Base-by-base conservation (phyloP, 2,329 filamentous ascomycete species). In the Colletotrichum spaethianum region DNA sequence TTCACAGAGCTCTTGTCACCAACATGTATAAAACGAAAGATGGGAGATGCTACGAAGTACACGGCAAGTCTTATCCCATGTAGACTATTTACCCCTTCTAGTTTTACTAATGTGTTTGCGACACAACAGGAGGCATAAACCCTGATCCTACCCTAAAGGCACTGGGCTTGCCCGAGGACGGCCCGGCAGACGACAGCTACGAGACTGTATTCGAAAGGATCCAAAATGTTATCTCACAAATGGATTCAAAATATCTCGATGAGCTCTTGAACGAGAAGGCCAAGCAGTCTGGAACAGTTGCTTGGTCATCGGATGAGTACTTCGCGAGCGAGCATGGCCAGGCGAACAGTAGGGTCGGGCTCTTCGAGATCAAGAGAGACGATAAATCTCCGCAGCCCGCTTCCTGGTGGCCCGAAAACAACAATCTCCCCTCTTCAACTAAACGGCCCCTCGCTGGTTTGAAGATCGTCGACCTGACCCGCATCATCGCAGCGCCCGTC, bases 401-500 rank as follows among this genome's bases (percentile, higher is more conserved):
- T 0, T 75, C 78, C 52, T 86, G 84, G 85, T 87, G 86, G 85
- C 81, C 81, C 4, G 76, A 80, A 11, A 75, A 70, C 42, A 18
- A 53, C 1, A 11, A 65, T 12, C 50, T 74, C 0, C 75, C 77
- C 1, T 79, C 83, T 0, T 80, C 80, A 6, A 70, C 81, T 0
- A 74, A 77, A 26, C 75, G 84, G 16, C 86, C 85, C 0, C 82
- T 88, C 0, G 83, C 83, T 1, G 86, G 86, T 0, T 77, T 88
- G 46, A 86, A 85, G 60, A 80, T 88, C 2, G 78, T 88, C 2
- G 86, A 88, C 67, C 75, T 87, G 5, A 83, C 82, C 9, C 79
- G 86, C 3, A 80, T 87, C 40, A 87, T 88, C 72, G 86, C 86
- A 8, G 86, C 81, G 0, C 86, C 86, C 1, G 77, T 82, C 4